phyloP scores from a whole-genome alignment of 306 rosid species.

The Acmispon strigosus region DNA sequence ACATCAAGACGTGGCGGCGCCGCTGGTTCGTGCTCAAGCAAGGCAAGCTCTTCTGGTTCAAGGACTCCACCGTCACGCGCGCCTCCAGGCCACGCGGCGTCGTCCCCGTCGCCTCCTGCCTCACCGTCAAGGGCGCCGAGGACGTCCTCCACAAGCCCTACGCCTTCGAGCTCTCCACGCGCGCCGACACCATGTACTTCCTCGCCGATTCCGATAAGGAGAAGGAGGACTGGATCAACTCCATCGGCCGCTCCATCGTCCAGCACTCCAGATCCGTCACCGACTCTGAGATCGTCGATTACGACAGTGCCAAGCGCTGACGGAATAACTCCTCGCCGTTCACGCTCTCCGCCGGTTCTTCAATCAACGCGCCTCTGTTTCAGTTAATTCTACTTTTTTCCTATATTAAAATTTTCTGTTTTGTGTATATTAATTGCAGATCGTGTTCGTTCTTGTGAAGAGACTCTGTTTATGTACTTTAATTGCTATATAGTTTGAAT shows the following conservation, averaged over 20 bases:
- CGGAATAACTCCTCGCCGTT: background rate
- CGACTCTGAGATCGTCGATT: constrained; percentile 61
- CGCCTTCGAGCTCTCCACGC: constrained; percentile 48
- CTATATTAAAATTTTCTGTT: background rate
- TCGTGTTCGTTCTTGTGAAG: background rate
- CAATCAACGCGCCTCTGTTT: constrained; percentile 3
- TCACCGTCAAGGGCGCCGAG: constrained; percentile 55
- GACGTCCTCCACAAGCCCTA: constrained; percentile 41
- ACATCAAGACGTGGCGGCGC: constrained; percentile 42
- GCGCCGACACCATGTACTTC: constrained; percentile 55
- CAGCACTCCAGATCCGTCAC: constrained; percentile 68
- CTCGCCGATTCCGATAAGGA: constrained; percentile 56
- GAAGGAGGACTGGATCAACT: constrained; percentile 67
- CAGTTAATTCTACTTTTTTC: background rate
- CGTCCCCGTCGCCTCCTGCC: constrained; percentile 40
- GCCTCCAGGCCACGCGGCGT: constrained; percentile 30
- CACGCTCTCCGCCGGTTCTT: background rate
- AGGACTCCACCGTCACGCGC: constrained; percentile 30
- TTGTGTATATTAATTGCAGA: constrained; percentile 11
- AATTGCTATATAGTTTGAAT: background rate
- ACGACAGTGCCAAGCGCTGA: constrained; percentile 42
- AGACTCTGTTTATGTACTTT: constrained; percentile 20
- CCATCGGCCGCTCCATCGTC: constrained; percentile 60
- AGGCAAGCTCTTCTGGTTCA: constrained; percentile 40
- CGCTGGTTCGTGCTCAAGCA: constrained; percentile 38